Percentiles rank a stretch among this genome's conserved stretches.
These are phyloP conservation scores for Pseudonectria foliicola DNA, from an alignment of 2,329 filamentous ascomycete genomes.

Conservation along the genomic window DNA sequence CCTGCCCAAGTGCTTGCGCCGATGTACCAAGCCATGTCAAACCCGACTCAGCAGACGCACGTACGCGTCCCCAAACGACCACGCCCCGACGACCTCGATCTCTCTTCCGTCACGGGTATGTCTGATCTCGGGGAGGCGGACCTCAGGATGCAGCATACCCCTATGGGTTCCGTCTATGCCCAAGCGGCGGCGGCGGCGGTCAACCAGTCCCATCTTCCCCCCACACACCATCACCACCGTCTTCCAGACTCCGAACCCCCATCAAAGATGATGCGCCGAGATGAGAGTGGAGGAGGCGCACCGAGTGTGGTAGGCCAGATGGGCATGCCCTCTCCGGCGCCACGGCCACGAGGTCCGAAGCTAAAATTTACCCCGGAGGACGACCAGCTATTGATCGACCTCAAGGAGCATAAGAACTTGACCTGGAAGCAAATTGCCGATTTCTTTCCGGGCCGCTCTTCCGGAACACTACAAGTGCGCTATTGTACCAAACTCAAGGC, in stretches of 20 bases:
- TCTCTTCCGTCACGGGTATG: conserved; percentile 41
- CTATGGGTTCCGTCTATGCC: conserved; percentile 45
- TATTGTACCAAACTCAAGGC: conserved; percentile 95
- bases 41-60: conserved; percentile 29
- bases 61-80: conserved; percentile 42
- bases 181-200: conserved; percentile 32
- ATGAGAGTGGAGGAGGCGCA: conserved; percentile 51
- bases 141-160: conserved; percentile 47
- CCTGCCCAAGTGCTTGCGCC: conserved; percentile 43
- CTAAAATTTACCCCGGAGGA: conserved; percentile 92
- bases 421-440: conserved; percentile 98
- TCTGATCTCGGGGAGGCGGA: conserved; percentile 47
- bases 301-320: conserved; percentile 81
- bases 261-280: conserved; percentile 58
- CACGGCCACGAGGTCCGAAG: conserved; percentile 77
- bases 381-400: conserved; percentile 76
- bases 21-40: conserved; percentile 44
- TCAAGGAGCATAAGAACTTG: conserved; percentile 91
- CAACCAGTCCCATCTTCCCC: conserved; percentile 33
- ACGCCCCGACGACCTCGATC: conserved; percentile 52
- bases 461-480: conserved; percentile 83
- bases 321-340: conserved; percentile 80
- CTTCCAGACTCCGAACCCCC: conserved; percentile 67
- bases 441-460: conserved; percentile 87
- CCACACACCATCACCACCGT: conserved; percentile 74